phyloP scores from a whole-genome alignment of 768 basidiomycete species.

The Rhodotorula graminis region DNA sequence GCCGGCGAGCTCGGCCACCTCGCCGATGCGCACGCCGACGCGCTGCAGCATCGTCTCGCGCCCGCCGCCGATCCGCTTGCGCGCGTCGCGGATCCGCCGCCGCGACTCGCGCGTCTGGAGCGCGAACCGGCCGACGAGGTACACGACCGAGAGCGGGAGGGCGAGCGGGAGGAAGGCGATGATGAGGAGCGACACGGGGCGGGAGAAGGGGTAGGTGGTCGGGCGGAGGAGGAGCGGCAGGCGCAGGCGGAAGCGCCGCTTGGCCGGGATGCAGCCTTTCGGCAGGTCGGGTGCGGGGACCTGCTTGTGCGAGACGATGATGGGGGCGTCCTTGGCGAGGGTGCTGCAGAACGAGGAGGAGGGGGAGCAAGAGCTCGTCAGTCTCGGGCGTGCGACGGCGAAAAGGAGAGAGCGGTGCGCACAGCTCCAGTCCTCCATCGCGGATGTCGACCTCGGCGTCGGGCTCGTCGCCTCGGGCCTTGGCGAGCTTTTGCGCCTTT shows the following conservation, averaged over 20 bases:
- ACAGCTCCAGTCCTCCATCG: constrained; percentile 28
- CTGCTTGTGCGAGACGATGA: constrained; percentile 61
- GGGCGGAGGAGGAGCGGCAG: constrained; percentile 58
- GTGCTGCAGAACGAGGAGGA: constrained; percentile 51
- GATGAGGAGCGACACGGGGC: constrained; percentile 47
- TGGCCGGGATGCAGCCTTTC: constrained; percentile 1
- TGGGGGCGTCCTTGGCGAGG: constrained; percentile 49
- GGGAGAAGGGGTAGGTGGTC: constrained; percentile 48
- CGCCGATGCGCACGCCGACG: constrained; percentile 26
- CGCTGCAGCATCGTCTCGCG: constrained; percentile 27
- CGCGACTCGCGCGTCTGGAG: constrained; percentile 60
- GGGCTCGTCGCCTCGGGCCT: constrained; percentile 61
- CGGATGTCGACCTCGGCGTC: constrained; percentile 45
- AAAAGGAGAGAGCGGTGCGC: background rate
- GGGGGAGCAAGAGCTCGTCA: too few relatives aligned
- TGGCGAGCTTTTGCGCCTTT: constrained; percentile 32
- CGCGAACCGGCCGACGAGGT: constrained; percentile 55
- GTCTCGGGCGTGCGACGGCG: too few relatives aligned
- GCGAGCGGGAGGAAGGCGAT: constrained; percentile 31
- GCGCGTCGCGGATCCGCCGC: constrained; percentile 59
- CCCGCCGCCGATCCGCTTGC: constrained; percentile 10
- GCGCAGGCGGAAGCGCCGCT: constrained; percentile 64
- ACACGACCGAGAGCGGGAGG: constrained; percentile 29
- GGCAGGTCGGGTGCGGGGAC: constrained; percentile 55
- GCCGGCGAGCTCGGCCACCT: constrained; percentile 27